phyloP scores from a whole-genome alignment of 2,329 filamentous ascomycete species.

The Cladosporium sp. region DNA sequence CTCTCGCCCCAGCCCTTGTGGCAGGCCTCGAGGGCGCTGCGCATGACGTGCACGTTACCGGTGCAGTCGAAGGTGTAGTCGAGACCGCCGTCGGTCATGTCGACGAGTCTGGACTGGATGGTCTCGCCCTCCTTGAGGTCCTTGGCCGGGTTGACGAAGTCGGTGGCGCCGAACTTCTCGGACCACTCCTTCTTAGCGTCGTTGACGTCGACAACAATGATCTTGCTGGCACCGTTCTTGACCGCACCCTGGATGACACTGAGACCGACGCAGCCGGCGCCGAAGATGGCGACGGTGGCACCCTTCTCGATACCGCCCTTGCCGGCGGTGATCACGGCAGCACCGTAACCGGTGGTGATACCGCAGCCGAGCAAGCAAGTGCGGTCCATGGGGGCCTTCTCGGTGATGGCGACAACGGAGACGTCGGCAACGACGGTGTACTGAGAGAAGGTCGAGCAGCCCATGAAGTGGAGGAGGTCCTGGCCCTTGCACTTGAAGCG shows the following conservation, averaged over 20 bases:
- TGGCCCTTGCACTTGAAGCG: constrained; percentile 95
- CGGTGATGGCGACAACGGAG: constrained; percentile 89
- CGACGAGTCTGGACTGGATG: constrained; percentile 87
- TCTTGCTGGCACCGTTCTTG: constrained; percentile 72
- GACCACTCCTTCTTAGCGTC: constrained; percentile 87
- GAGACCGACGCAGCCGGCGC: constrained; percentile 91
- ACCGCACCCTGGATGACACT: constrained; percentile 93
- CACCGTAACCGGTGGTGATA: constrained; percentile 97
- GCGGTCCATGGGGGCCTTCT: constrained; percentile 88
- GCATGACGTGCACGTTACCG: constrained; percentile 93
- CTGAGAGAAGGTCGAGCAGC: constrained; percentile 96
- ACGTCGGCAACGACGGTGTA: constrained; percentile 99
- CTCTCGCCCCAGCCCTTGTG: constrained; percentile 99
- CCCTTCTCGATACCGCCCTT: constrained; percentile 68
- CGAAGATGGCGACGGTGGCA: constrained; percentile 86
- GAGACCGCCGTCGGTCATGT: constrained; percentile 96
- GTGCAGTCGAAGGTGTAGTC: constrained; percentile 99
- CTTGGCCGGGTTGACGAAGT: constrained; percentile 93
- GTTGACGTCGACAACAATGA: constrained; percentile 80
- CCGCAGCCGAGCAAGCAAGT: constrained; percentile 95
- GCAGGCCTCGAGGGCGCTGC: constrained; percentile 91
- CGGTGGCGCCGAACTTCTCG: constrained; percentile 89
- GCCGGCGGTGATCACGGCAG: constrained; percentile 86
- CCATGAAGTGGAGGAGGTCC: constrained; percentile 98
- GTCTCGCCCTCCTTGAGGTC: constrained; percentile 58